Evolutionary conservation across 2,329 filamentous ascomycete species (phyloP).

Genomic region (Spiromastix sp.): DNA sequence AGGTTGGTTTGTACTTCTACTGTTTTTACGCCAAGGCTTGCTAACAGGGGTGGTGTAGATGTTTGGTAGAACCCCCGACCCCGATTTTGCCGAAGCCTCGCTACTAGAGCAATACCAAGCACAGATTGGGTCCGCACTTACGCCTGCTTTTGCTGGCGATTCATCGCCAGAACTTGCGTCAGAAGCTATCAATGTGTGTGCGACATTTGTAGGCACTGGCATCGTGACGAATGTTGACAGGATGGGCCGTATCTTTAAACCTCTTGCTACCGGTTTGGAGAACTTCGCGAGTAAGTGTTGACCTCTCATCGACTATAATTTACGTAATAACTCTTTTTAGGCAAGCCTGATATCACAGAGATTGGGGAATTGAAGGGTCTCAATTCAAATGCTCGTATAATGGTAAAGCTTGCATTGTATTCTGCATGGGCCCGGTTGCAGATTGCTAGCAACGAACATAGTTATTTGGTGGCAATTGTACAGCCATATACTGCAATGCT

Average conservation of each 20-base stretch:
- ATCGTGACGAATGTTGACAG: constrained; percentile 95
- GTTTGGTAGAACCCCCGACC: constrained; percentile 91
- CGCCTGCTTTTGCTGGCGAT: constrained; percentile 88
- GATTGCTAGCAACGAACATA: constrained; percentile 85
- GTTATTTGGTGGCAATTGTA: constrained; percentile 77
- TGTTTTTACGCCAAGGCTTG: not conserved
- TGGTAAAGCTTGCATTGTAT: constrained; percentile 97
- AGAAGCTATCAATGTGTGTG: constrained; percentile 93
- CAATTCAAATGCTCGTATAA: constrained; percentile 91
- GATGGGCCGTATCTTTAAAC: constrained; percentile 97
- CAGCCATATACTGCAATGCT: constrained; percentile 82
- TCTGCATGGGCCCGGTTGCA: constrained; percentile 96
- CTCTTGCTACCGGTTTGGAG: constrained; percentile 79
- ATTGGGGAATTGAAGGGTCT: constrained; percentile 90
- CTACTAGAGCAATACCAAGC: constrained; percentile 96
- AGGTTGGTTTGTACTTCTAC: constrained; percentile 31
- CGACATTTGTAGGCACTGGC: constrained; percentile 93
- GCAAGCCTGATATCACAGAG: constrained; percentile 65
- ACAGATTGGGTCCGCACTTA: constrained; percentile 92
- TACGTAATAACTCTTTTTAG: constrained; percentile 16
- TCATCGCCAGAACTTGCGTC: constrained; percentile 93
- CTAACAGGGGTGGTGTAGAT: constrained; percentile 39
- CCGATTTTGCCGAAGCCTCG: constrained; percentile 95
- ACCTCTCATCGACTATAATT: not conserved
- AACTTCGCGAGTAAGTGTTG: constrained; percentile 63